Evolutionary conservation across 2,329 filamentous ascomycete genomes (phyloP).

Genomic region (Boeremia exigua): DNA sequence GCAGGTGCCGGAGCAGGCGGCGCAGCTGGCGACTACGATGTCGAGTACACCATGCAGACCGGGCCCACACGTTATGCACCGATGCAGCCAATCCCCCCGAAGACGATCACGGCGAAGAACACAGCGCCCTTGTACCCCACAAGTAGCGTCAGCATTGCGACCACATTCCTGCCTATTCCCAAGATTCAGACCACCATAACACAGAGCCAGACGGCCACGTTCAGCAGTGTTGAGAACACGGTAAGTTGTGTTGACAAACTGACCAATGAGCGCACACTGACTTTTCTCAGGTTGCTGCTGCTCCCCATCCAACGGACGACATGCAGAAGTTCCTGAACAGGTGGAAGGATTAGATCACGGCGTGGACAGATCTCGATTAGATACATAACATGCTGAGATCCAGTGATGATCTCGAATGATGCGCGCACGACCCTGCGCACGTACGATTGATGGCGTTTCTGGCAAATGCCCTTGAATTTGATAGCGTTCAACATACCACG

Average conservation of each 20-base stretch:
- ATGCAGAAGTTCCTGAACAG: slow-evolving; percentile 64
- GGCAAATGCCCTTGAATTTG: not conserved
- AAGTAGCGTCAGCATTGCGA: slow-evolving; percentile 61
- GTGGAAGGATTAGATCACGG: slow-evolving; percentile 61
- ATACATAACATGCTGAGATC: not conserved
- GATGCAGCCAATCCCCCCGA: slow-evolving; percentile 65
- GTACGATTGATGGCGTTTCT: slow-evolving; percentile 1
- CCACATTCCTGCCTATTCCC: slow-evolving; percentile 54
- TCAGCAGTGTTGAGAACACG: slow-evolving; percentile 63
- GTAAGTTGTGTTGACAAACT: slow-evolving; percentile 51
- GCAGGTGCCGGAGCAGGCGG: slow-evolving; percentile 32
- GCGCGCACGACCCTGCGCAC: not conserved
- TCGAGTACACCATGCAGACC: slow-evolving; percentile 63
- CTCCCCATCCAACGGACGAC: slow-evolving; percentile 57
- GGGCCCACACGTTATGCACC: slow-evolving; percentile 66
- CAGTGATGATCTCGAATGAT: not conserved
- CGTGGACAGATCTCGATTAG: not conserved
- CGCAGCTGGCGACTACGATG: slow-evolving; percentile 42
- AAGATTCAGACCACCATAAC: slow-evolving; percentile 60
- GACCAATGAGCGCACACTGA: slow-evolving; percentile 21
- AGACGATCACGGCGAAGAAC: slow-evolving; percentile 62
- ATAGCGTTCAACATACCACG: slow-evolving; percentile 14
- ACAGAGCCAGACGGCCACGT: slow-evolving; percentile 57
- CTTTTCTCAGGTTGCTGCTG: slow-evolving; percentile 58
- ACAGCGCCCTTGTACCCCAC: slow-evolving; percentile 61